These are phyloP conservation scores for Tuber calosporum DNA, from an alignment of 495 filamentous ascomycete genomes.

Conservation along the genomic window DNA sequence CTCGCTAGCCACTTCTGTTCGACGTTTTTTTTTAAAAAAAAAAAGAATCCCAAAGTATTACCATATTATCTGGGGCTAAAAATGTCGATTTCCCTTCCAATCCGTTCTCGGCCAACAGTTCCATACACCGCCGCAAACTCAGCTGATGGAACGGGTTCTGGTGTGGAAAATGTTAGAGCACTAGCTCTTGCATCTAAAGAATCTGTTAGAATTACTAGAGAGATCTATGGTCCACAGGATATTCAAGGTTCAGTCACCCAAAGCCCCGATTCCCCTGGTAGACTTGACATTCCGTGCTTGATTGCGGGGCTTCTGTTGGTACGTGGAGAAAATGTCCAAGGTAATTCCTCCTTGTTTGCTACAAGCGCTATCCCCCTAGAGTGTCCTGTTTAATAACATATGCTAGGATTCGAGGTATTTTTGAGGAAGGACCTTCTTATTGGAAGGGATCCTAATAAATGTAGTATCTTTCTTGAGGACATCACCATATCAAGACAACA, in stretches of 20 bases:
- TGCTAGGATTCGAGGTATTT: background rate
- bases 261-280: background rate
- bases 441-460: background rate
- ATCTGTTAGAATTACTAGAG: background rate
- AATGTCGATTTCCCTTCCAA: background rate
- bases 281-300: background rate
- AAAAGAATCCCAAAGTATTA: background rate
- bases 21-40: background rate
- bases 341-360: background rate
- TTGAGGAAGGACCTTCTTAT: background rate
- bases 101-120: background rate
- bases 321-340: background rate
- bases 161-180: background rate
- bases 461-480: background rate
- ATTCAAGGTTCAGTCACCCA: background rate
- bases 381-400: background rate
- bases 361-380: background rate
- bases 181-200: background rate
- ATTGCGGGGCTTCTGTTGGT: background rate
- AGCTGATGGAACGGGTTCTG: background rate
- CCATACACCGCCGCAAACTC: background rate
- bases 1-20: background rate
- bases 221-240: background rate
- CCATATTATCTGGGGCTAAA: background rate
- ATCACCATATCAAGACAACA: slow-evolving; percentile 35